Base-by-base conservation (phyloP, 345 rosid species). In the Clausena lansium region DNA sequence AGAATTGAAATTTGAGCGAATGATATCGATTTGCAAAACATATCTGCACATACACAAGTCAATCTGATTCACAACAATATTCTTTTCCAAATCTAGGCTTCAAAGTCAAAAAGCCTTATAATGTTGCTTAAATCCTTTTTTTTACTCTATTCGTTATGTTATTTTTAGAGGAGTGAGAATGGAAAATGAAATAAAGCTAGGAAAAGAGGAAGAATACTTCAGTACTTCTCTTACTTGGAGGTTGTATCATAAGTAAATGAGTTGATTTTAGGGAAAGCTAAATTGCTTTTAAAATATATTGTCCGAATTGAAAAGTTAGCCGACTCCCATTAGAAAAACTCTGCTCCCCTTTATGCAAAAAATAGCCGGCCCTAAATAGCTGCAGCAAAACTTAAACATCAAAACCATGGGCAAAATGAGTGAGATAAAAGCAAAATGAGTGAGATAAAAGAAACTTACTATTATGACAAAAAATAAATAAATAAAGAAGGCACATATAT, bases 1-100 rank as follows among this genome's bases (percentile, higher is more conserved):
- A 54, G 97, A 87, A 85, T 96, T 96, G 91, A 96, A 94, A 88
- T n/a, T n/a, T n/a, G n/a, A n/a, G n/a, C n/a, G n/a, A n/a, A n/a
- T n/a, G n/a, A n/a, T n/a, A n/a, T n/a, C n/a, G n/a, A n/a, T n/a
- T n/a, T n/a, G n/a, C n/a, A n/a, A n/a, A n/a, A n/a, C n/a, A n/a
- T n/a, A n/a, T n/a, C n/a, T n/a, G n/a, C n/a, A n/a, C n/a, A n/a
- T n/a, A n/a, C n/a, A n/a, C n/a, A n/a, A n/a, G n/a, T n/a, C n/a
- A n/a, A n/a, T n/a, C n/a, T n/a, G n/a, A n/a, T n/a, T n/a, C n/a
- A n/a, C n/a, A n/a, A n/a, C n/a, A n/a, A n/a, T n/a, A n/a, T n/a
- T n/a, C n/a, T n/a, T n/a, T n/a, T n/a, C n/a, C n/a, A n/a, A n/a
- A n/a, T n/a, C n/a, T n/a, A n/a, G n/a, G n/a, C n/a, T n/a, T n/a